A percentile compares a stretch with the other conserved stretches of the same genome.
Conservation (phyloP, 1,284 basidiomycete species). For the Flammula alnicola region DNA sequence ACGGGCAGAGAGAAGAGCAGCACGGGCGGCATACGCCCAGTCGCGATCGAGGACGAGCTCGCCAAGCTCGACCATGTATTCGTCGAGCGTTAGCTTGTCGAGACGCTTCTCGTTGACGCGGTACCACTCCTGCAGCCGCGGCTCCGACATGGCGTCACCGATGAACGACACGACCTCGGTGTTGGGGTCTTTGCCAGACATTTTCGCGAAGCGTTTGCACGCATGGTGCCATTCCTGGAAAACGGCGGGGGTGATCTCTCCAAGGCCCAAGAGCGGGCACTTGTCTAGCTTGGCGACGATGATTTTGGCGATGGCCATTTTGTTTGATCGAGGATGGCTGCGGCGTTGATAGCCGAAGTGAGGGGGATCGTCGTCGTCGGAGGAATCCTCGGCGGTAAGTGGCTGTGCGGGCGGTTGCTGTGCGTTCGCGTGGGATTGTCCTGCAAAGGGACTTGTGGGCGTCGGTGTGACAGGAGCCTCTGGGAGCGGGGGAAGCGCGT, state of each 20-base stretch:
- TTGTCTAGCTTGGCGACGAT: not conserved
- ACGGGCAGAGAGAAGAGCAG: not conserved
- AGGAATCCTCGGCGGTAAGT: not conserved
- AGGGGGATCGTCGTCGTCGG: not conserved
- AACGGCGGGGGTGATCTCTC: not conserved
- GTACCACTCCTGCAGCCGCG: not conserved
- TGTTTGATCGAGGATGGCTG: not conserved
- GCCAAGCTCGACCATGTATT: not conserved
- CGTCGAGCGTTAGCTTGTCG: not conserved
- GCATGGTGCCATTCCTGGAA: constrained; percentile 3
- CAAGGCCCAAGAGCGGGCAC: not conserved
- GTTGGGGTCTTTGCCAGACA: constrained; percentile 1
- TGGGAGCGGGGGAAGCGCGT: not conserved
- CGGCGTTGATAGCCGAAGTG: not conserved
- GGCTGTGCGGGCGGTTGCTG: not conserved
- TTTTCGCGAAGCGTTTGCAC: constrained; percentile 1
- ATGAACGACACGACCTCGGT: not conserved
- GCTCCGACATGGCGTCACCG: not conserved
- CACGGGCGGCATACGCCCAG: not conserved
- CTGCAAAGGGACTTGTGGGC: not conserved
- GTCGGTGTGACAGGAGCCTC: not conserved
- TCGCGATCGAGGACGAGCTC: not conserved
- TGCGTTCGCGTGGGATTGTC: not conserved
- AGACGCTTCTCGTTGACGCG: not conserved
- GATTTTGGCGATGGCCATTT: not conserved